Conservation (phyloP, 1,284 basidiomycete genomes). For the Apiotrichum siamense region DNA sequence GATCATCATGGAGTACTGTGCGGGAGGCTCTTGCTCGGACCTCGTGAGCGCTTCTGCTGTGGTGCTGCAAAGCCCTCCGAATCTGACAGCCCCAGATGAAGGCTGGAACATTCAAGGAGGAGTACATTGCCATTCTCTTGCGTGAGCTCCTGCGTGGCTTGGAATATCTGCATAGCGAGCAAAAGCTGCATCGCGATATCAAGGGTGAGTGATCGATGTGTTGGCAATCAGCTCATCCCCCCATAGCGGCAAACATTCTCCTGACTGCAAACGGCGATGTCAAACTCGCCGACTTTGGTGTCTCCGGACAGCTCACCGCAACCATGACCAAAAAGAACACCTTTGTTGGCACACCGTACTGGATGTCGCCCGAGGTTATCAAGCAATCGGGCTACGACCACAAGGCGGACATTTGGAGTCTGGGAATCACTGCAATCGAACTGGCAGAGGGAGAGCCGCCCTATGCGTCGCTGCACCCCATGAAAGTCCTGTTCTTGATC, state of each 20-base stretch:
- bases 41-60: no score
- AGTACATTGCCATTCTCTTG: constrained; percentile 96
- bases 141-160: constrained; percentile 86
- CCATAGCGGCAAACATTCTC: constrained; percentile 88
- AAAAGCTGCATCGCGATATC: constrained; percentile 96
- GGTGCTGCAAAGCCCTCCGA: not conserved
- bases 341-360: constrained; percentile 93
- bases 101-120: constrained; percentile 92
- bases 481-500: constrained; percentile 98
- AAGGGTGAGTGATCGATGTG: constrained; percentile 60
- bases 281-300: constrained; percentile 97
- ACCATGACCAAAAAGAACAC: constrained; percentile 99
- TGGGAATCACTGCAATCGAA: constrained; percentile 94
- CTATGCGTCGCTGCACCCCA: constrained; percentile 94
- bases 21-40: constrained; percentile 53
- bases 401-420: constrained; percentile 96
- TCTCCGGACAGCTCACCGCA: constrained; percentile 95
- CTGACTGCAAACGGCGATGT: constrained; percentile 89
- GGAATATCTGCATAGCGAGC: constrained; percentile 88
- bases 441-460: constrained; percentile 95
- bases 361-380: constrained; percentile 99
- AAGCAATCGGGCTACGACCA: constrained; percentile 99
- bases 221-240: not conserved
- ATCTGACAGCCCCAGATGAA: constrained; percentile 68
- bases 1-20: constrained; percentile 96